Evolutionary conservation across 148 eudicot species (phyloP), one percentile per base, ranked within the genome.

Genomic region (Camellia sinensis): DNA sequence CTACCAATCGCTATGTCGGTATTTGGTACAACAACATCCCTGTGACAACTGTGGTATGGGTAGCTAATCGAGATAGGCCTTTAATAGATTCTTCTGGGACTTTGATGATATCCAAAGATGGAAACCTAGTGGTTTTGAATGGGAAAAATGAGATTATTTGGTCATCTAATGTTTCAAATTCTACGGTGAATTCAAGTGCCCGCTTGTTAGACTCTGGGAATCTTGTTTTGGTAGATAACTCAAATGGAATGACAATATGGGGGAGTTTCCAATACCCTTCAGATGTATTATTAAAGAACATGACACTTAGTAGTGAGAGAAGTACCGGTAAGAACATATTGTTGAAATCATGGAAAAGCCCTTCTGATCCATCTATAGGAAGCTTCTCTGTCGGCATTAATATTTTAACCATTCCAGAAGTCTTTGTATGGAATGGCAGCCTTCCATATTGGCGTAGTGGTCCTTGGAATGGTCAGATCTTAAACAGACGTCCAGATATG

Each of bases 301-400:
- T 67, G 62, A 81, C 46, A 60, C 46, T 75, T 11, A 60, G 68
- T 5, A 44, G 45, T 8, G 41, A 85, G 60, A 37, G 12, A 0
- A 78, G 44, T 13, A 74, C 61, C 0, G 54, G 40, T 18, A 73
- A 14, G 64, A 83, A 0, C 40, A 75, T 17, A 21, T 8, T 54
- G 60, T 29, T 85, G 21, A 83, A 40, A 46, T 87, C 90, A 21
- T 88, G 91, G 91, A 87, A 60, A 82, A 87, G 81, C 81, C 82
- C 68, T 63, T 57, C 67, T 6, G 86, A 85, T 80, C 90, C 94
- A 41, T 78, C 92, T 0, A 61, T 75, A 21, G 92, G 91, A n/a
- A 77, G 80, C 59, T 90, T 81, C 53, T 70, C 82, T 0, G 54
- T 46, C 22, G 82, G 85, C 12, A 1, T 91, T 54, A 77, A 63